A percentile compares a stretch with the other conserved stretches of the same genome.
phyloP scores from a whole-genome alignment of 2,329 filamentous ascomycete genomes.

The Exutisphaerella laricina region DNA sequence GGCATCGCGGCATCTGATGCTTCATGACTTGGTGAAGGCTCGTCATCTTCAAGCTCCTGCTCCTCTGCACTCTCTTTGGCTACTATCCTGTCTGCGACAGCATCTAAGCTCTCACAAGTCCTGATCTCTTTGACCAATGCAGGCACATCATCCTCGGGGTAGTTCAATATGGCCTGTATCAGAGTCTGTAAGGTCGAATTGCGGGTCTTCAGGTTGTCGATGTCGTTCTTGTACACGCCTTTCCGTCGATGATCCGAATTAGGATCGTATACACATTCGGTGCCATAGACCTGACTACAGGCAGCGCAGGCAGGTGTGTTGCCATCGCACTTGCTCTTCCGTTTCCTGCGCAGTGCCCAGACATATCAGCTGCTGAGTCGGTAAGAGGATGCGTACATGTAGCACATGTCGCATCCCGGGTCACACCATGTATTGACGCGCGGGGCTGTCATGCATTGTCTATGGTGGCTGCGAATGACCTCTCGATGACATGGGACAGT shows the following conservation, averaged over 20 bases:
- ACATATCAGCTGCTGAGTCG: slow-evolving; percentile 10
- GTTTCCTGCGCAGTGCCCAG: slow-evolving; percentile 24
- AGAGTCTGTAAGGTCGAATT: slow-evolving; percentile 87
- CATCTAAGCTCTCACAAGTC: slow-evolving; percentile 69
- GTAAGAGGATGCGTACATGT: background rate
- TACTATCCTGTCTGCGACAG: slow-evolving; percentile 56
- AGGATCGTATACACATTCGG: slow-evolving; percentile 88
- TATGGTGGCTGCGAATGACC: no score
- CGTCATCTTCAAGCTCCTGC: slow-evolving; percentile 42
- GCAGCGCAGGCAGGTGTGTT: slow-evolving; percentile 78
- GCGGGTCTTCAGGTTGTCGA: slow-evolving; percentile 78
- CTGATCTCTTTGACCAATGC: slow-evolving; percentile 80
- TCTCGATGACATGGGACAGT: no score
- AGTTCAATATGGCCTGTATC: slow-evolving; percentile 87
- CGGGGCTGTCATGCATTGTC: no score
- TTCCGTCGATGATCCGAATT: slow-evolving; percentile 95
- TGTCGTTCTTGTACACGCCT: slow-evolving; percentile 92
- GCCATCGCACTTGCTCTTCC: slow-evolving; percentile 65
- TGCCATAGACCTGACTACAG: slow-evolving; percentile 90
- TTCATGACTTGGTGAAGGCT: slow-evolving; percentile 24
- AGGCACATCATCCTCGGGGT: slow-evolving; percentile 77
- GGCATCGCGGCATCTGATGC: slow-evolving; percentile 36
- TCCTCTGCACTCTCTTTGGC: slow-evolving; percentile 47
- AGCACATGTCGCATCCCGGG: no score
- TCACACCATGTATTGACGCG: no score